Conservation (phyloP, 495 filamentous ascomycete species). For the Xylaria grammica region DNA sequence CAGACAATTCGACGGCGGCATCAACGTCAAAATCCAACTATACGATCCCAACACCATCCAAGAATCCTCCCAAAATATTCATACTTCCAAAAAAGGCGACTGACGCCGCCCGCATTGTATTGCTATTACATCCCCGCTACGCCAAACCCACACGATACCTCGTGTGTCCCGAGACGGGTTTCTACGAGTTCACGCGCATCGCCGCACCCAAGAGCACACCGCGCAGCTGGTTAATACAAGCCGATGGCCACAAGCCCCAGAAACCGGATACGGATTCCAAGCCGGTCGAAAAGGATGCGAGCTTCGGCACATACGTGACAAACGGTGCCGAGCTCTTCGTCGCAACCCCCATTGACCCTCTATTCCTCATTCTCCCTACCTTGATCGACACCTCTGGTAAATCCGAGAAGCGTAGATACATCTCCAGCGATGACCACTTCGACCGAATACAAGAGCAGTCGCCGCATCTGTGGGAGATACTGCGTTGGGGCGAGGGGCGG, state of each 20-base stretch:
- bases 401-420: slow-evolving; percentile 66
- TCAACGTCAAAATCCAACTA: slow-evolving; percentile 41
- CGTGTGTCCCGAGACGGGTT: slow-evolving; percentile 76
- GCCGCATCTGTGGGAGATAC: slow-evolving; percentile 61
- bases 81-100: slow-evolving; percentile 75
- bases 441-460: slow-evolving; percentile 64
- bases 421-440: slow-evolving; percentile 80
- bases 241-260: slow-evolving; percentile 17
- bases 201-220: slow-evolving; percentile 63
- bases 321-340: slow-evolving; percentile 74
- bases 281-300: slow-evolving; percentile 23
- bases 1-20: slow-evolving; percentile 31
- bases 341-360: slow-evolving; percentile 80
- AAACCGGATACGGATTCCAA: slow-evolving; percentile 18
- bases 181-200: slow-evolving; percentile 87
- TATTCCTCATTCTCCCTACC: slow-evolving; percentile 83
- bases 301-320: slow-evolving; percentile 42
- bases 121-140: slow-evolving; percentile 79
- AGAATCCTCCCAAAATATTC: slow-evolving; percentile 69
- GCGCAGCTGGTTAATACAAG: slow-evolving; percentile 71
- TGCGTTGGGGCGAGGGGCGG: slow-evolving; percentile 50
- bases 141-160: slow-evolving; percentile 70
- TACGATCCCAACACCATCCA: slow-evolving; percentile 39
- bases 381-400: slow-evolving; percentile 43
- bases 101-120: slow-evolving; percentile 70